These are phyloP conservation scores for Mariannaea elegans DNA, from an alignment of 2,329 filamentous ascomycete genomes.

Conservation along the genomic window DNA sequence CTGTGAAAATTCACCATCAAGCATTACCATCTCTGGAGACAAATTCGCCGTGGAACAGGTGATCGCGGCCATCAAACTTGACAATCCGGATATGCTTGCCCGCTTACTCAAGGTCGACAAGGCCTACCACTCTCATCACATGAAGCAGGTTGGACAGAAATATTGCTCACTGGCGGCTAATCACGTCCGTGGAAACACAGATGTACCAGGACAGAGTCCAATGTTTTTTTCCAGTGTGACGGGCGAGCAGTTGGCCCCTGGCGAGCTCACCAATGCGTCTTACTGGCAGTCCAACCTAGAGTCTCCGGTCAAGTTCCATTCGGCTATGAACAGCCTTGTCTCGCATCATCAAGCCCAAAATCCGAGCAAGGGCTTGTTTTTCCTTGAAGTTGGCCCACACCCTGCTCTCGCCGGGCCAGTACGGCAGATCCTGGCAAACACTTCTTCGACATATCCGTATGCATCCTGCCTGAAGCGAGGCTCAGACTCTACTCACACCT, in stretches of 20 bases:
- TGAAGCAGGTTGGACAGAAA: slow-evolving; percentile 36
- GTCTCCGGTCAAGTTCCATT: slow-evolving; percentile 39
- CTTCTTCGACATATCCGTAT: background rate
- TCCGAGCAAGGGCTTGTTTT: background rate
- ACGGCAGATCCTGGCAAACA: slow-evolving; percentile 29
- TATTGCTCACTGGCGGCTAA: slow-evolving; percentile 27
- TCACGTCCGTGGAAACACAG: background rate
- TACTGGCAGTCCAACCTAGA: slow-evolving; percentile 46
- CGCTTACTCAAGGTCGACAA: slow-evolving; percentile 46
- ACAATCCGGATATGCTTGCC: slow-evolving; percentile 40
- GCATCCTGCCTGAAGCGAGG: slow-evolving; percentile 12
- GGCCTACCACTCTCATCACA: slow-evolving; percentile 53
- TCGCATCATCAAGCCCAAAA: background rate
- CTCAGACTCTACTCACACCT: background rate
- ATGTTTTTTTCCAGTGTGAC: slow-evolving; percentile 42
- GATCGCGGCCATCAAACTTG: slow-evolving; percentile 39
- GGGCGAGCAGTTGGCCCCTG: slow-evolving; percentile 15
- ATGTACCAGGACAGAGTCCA: background rate
- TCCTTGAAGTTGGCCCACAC: slow-evolving; percentile 42
- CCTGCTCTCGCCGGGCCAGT: slow-evolving; percentile 37
- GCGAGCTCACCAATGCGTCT: slow-evolving; percentile 23
- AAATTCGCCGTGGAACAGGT: slow-evolving; percentile 33
- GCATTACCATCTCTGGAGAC: slow-evolving; percentile 48
- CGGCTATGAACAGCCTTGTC: slow-evolving; percentile 20
- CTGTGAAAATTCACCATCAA: slow-evolving; percentile 47